These are phyloP conservation scores for Petrea volubilis DNA, from an alignment of 257 asterid genomes.

Conservation along the genomic window DNA sequence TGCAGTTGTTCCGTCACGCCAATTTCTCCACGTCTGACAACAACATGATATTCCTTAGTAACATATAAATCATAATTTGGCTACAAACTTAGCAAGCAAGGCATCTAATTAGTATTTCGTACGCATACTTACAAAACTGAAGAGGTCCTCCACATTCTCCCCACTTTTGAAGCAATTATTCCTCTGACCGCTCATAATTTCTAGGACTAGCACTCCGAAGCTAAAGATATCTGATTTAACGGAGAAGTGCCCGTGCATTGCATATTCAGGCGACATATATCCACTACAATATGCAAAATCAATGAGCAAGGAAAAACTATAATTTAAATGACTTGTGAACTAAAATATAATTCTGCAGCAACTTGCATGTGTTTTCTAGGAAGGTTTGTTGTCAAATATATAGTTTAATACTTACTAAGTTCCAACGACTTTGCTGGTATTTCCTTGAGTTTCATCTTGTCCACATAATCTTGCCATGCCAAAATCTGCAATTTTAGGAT, in stretches of 20 bases:
- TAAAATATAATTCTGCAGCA: too few species aligned
- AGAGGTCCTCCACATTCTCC: slow-evolving; percentile 25
- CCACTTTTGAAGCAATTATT: slow-evolving; percentile 6
- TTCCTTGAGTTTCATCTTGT: slow-evolving; percentile 38
- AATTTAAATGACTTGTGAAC: too few species aligned
- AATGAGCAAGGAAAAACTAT: neutral
- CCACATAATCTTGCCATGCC: slow-evolving; percentile 49
- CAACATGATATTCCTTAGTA: neutral
- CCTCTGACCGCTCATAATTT: slow-evolving; percentile 39
- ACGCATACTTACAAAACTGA: slow-evolving; percentile 30
- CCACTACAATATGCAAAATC: slow-evolving; percentile 28
- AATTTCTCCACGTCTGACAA: slow-evolving; percentile 24
- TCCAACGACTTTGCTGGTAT: slow-evolving; percentile 44
- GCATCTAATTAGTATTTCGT: neutral
- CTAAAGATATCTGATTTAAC: slow-evolving; percentile 49
- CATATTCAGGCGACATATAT: slow-evolving; percentile 50
- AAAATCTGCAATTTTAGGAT: slow-evolving; percentile 60
- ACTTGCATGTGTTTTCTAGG: too few species aligned
- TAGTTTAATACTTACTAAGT: slow-evolving; percentile 40
- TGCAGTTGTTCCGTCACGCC: slow-evolving; percentile 6
- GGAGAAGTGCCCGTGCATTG: slow-evolving; percentile 34
- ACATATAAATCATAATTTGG: neutral
- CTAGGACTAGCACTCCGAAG: slow-evolving; percentile 44
- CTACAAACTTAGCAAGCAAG: neutral
- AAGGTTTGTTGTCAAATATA: too few species aligned